A percentile compares a stretch with the other conserved stretches of the same genome.
Evolutionary conservation across 2,329 filamentous ascomycete genomes (phyloP).

Genomic region (Penicillium aurantiogriseum): DNA sequence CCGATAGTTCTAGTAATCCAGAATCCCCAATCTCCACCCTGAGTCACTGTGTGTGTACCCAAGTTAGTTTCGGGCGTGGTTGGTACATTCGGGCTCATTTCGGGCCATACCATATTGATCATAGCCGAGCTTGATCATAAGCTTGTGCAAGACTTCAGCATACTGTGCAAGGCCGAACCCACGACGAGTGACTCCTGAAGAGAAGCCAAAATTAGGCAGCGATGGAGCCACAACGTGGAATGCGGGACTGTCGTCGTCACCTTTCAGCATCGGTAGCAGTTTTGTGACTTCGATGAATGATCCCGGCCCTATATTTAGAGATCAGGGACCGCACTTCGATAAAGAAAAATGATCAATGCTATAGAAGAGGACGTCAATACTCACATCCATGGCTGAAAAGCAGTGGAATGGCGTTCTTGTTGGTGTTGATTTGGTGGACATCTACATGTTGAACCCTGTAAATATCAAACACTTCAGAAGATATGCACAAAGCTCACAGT

Average conservation of each 20-base stretch:
- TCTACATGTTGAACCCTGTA: slow-evolving; percentile 28
- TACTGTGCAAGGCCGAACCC: slow-evolving; percentile 63
- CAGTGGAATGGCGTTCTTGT: slow-evolving; percentile 61
- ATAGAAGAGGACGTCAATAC: slow-evolving; percentile 4
- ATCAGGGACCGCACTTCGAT: neutral
- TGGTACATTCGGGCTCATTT: neutral
- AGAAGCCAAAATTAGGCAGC: slow-evolving; percentile 58
- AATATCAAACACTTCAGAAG: neutral
- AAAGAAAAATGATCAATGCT: neutral
- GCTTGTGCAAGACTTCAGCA: slow-evolving; percentile 62
- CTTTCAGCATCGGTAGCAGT: slow-evolving; percentile 46
- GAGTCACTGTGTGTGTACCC: slow-evolving; percentile 35
- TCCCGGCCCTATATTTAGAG: slow-evolving; percentile 52
- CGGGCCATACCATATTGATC: slow-evolving; percentile 50
- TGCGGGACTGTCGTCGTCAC: slow-evolving; percentile 39
- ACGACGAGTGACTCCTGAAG: slow-evolving; percentile 39
- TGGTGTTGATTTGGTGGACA: slow-evolving; percentile 56
- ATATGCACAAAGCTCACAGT: slow-evolving; percentile 43
- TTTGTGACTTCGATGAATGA: slow-evolving; percentile 59
- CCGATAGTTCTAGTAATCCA: slow-evolving; percentile 63
- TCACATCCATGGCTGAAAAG: slow-evolving; percentile 65
- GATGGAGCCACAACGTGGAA: slow-evolving; percentile 57
- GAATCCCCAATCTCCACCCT: slow-evolving; percentile 70
- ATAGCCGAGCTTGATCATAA: slow-evolving; percentile 70
- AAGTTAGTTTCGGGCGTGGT: neutral